Conservation (phyloP, 805 yeast genomes). For the Lachancea sp. region DNA sequence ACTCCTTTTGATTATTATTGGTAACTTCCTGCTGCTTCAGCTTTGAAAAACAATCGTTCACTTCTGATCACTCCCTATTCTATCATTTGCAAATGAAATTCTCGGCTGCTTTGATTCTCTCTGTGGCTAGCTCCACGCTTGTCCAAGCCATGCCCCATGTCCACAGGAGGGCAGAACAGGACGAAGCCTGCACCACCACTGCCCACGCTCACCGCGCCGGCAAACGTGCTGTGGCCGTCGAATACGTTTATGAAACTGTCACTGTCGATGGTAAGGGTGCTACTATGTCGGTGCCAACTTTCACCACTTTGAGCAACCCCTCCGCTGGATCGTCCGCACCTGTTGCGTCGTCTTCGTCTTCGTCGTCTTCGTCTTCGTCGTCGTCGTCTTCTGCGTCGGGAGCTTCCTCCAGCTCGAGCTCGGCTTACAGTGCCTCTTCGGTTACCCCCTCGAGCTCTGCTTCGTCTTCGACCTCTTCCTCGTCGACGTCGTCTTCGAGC, state of each 20-base stretch:
- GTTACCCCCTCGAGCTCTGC: conserved; percentile 17
- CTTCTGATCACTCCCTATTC: neutral
- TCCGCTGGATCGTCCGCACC: too few relatives aligned
- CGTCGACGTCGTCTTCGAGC: conserved; percentile 13
- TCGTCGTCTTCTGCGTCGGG: neutral
- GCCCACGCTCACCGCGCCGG: conserved; percentile 40
- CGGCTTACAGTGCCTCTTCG: conserved; percentile 10
- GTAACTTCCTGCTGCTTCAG: neutral
- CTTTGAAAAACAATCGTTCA: too few relatives aligned
- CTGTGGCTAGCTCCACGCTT: conserved; percentile 27
- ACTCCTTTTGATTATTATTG: conserved; percentile 1
- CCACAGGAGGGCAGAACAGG: conserved; percentile 14
- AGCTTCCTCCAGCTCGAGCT: conserved; percentile 14
- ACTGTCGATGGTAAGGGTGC: conserved; percentile 45
- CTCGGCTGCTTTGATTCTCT: conserved; percentile 29
- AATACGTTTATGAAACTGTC: conserved; percentile 49
- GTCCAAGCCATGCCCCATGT: conserved; percentile 28
- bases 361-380: conserved; percentile 20
- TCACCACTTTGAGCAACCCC: conserved; percentile 14
- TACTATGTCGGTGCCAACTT: conserved; percentile 34
- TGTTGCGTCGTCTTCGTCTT: conserved; percentile 19
- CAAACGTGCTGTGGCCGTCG: conserved; percentile 47
- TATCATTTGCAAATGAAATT: conserved; percentile 31
- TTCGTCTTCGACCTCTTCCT: conserved; percentile 9
- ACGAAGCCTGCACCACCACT: conserved; percentile 29